Base-by-base conservation (phyloP, 768 basidiomycete species). In the Tylopilus sp. region DNA sequence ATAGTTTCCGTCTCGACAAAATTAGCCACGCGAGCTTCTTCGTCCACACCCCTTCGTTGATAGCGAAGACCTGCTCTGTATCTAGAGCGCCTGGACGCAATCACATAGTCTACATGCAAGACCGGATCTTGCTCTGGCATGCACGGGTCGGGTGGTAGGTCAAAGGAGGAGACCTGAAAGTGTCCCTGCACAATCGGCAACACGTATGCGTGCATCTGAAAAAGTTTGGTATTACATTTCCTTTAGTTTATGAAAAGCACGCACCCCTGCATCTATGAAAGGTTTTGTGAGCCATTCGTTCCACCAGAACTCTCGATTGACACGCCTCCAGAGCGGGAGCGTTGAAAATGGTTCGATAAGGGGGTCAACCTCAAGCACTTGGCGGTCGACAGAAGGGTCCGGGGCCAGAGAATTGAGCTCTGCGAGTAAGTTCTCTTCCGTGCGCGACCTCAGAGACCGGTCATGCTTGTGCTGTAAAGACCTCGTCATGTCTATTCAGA, bases 1-100 rank as follows among this genome's bases (percentile, higher is more conserved):
- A 96, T 85, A 3, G 90, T 87, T 72, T 98, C 95, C 0, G 92
- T 93, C 71, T 98, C 92, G 3, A 98, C 93, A 64, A 98, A 94
- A 71, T 98, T 98, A 1, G 93, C 95, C 4, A 94, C 95, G 65
- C 91, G 81, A 6, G 93, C 92, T 53, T 90, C 86, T 57, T 95
- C 92, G 62, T 98, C 95, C 48, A 98, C 83, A 2, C 97, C 97
- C 62, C 97, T 78, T 38, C 97, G 81, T 69, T 98, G 97, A 71
- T 96, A 99, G 40, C 97, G 78, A 59, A 98, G 74, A 1, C 97
- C 97, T 6, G 95, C 92, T 41, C 97, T 82, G 67, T 98, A 85
- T 58, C 87, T 80, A 38, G 92, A 92, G 13, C 97, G 75, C 36
- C 97, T 78, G 3, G 94, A 97, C 30, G 95, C 79, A 45, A 98